phyloP scores from a whole-genome alignment of 208 protist species.

The Trichomonas gallinae region DNA sequence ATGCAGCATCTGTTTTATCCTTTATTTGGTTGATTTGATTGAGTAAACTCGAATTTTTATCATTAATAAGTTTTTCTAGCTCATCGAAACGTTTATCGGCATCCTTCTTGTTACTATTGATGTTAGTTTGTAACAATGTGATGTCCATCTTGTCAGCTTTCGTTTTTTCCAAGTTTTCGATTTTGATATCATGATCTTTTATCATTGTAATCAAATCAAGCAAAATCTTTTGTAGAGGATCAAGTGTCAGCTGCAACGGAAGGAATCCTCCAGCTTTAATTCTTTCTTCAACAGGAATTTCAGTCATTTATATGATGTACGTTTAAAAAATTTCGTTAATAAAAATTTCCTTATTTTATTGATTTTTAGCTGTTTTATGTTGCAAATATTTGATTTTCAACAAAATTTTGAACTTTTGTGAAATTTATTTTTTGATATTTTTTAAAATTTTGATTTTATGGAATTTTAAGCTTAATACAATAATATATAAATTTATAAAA shows the following conservation, averaged over 20 bases:
- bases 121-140: background rate
- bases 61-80: background rate
- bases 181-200: background rate
- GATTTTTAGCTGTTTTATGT: too few relatives aligned
- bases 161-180: background rate
- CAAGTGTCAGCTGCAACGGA: background rate
- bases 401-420: too few relatives aligned
- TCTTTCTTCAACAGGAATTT: background rate
- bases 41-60: background rate
- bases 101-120: background rate
- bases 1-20: background rate
- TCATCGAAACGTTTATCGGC: background rate
- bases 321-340: background rate
- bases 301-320: background rate
- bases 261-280: background rate
- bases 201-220: background rate
- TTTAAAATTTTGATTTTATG: too few relatives aligned
- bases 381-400: too few relatives aligned
- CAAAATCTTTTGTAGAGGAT: background rate
- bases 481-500: too few relatives aligned
- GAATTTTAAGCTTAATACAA: too few relatives aligned
- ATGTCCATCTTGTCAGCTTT: background rate
- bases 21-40: background rate
- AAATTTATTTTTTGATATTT: too few relatives aligned
- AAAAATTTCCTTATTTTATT: background rate